Evolutionary conservation across 441 rosid species (phyloP).

Genomic region (Gossypium lobatum): DNA sequence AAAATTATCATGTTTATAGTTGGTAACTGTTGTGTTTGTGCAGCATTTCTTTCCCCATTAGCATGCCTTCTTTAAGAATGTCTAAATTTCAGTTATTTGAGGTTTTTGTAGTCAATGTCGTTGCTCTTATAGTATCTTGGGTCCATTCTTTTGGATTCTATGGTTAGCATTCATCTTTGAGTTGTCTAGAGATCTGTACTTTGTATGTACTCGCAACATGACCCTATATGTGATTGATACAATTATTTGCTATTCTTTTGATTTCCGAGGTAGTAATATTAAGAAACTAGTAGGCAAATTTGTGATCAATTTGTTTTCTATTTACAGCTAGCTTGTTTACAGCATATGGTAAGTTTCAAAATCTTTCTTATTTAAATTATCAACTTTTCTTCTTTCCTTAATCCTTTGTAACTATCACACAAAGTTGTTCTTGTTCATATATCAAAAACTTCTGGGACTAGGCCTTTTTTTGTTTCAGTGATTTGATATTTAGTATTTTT

Average conservation of each 20-base stretch:
- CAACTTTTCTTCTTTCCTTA: not conserved
- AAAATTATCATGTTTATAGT: not conserved
- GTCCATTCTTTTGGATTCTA: not conserved
- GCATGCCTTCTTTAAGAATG: not conserved
- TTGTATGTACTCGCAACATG: not conserved
- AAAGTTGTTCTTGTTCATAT: not conserved
- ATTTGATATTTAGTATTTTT: constrained; percentile 11
- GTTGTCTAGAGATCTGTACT: not conserved
- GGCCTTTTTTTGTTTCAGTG: not conserved
- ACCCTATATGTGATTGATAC: not conserved
- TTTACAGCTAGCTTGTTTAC: not conserved
- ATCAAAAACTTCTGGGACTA: not conserved
- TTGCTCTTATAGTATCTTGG: not conserved
- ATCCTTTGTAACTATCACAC: not conserved
- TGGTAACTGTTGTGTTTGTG: not conserved
- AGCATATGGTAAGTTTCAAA: not conserved
- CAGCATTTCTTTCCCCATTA: not conserved
- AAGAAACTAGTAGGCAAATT: not conserved
- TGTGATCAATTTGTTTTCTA: not conserved
- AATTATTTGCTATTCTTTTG: not conserved
- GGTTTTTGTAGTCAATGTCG: not conserved
- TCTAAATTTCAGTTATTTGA: not conserved
- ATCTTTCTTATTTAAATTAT: not conserved
- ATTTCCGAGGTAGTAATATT: not conserved
- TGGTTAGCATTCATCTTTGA: not conserved